Base-by-base conservation (phyloP, 1,139 yeast genomes). In the Yamadazyma diddensiae region DNA sequence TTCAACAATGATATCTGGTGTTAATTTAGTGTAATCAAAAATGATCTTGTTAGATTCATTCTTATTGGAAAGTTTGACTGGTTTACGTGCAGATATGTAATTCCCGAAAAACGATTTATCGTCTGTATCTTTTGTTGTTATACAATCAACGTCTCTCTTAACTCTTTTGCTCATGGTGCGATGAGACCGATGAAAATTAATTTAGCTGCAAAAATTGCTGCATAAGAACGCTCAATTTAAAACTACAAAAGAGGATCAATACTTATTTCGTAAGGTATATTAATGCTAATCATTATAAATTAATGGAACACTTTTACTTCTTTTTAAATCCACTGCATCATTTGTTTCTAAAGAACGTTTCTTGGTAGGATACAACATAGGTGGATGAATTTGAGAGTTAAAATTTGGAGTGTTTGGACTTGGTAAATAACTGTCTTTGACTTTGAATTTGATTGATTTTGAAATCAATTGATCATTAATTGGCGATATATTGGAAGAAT, bases 11-110 rank as follows among this genome's bases (percentile, higher is more conserved):
- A 59, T 57, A 1, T 56, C 59, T 3, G 69, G 51, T 9, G 49
- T 43, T 38, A 78, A 67, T 8, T 42, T 30, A 1, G 47, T 45
- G 5, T 62, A 29, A 27, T 59, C 55, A 16, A 63, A 35, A 13
- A 47, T 41, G 0, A 37, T 45, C 2, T 50, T 49, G 15, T 34
- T 35, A 8, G 16, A 21, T 7, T 12, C 25, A 6, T 20, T 18
- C 10, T 47, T 31, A 16, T 55, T 55, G 2, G 38, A 38, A 18
- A 70, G 52, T 35, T 66, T 58, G 19, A 59, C 65, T 2, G 77
- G 77, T 30, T 53, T 61, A 27, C 77, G 45, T 10, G 47, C 40
- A 11, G 41, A 35, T 6, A 71, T 53, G 39, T 51, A 70, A 3
- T 49, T 33, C 8, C 42, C 29, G 34, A 56, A 63, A 38, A 70